A percentile compares a stretch with the other conserved stretches of the same genome.
Conservation (phyloP, 768 basidiomycete genomes). For the Pisolithus tinctorius region DNA sequence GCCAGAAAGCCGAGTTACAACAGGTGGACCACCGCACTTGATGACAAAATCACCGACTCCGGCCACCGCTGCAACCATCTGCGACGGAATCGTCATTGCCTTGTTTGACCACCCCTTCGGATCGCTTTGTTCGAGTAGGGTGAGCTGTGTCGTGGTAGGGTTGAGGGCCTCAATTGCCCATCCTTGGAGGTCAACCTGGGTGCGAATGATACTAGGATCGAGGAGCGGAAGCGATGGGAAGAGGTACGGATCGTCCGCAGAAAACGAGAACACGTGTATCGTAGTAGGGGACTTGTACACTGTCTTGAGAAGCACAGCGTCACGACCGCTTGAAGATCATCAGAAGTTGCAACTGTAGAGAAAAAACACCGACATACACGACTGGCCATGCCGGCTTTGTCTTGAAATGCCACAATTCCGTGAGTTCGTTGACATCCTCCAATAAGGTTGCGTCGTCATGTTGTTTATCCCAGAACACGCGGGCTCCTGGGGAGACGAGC, state of each 20-base stretch:
- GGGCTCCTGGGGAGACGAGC: constrained; percentile 80
- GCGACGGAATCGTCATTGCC: constrained; percentile 77
- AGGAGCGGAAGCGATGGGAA: constrained; percentile 66
- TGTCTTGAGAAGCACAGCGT: constrained; percentile 86
- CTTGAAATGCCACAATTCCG: constrained; percentile 90
- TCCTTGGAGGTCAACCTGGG: constrained; percentile 96
- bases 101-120: constrained; percentile 98
- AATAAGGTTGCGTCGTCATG: constrained; percentile 81
- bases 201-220: constrained; percentile 79
- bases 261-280: constrained; percentile 93
- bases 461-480: constrained; percentile 82
- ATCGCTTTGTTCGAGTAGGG: constrained; percentile 92
- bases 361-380: constrained; percentile 48
- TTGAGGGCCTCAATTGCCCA: constrained; percentile 96
- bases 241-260: constrained; percentile 81
- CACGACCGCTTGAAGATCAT: constrained; percentile 59
- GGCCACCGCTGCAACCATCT: constrained; percentile 84
- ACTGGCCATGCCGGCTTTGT: constrained; percentile 91
- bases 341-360: constrained; percentile 6
- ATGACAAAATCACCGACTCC: constrained; percentile 95
- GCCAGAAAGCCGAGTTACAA: constrained; percentile 76
- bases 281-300: constrained; percentile 96
- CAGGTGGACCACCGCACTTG: constrained; percentile 90
- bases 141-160: constrained; percentile 90
- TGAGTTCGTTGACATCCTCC: constrained; percentile 86